phyloP scores from a whole-genome alignment of 768 basidiomycete species.

The Suillus subaureus region DNA sequence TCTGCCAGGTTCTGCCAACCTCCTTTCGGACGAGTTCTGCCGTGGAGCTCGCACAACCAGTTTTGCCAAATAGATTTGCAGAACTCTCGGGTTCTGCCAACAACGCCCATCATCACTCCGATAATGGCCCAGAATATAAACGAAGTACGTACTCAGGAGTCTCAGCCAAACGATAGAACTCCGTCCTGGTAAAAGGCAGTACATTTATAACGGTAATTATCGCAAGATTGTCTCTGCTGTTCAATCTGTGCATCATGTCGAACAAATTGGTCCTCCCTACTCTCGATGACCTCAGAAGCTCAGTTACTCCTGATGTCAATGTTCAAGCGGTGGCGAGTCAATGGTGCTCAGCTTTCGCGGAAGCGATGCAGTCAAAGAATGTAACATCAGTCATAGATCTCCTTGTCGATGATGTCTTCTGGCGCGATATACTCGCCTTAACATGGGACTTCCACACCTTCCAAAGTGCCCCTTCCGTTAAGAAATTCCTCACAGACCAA shows the following conservation, averaged over 20 bases:
- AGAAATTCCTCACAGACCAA: constrained; percentile 48
- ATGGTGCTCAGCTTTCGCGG: constrained; percentile 46
- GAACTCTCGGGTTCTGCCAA: no score
- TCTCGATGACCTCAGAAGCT: constrained; percentile 22
- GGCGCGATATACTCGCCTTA: constrained; percentile 63
- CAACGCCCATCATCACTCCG: no score
- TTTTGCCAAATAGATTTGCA: no score
- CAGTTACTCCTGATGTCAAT: constrained; percentile 37
- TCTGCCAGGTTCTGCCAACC: no score
- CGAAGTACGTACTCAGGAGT: not conserved
- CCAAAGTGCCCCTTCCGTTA: constrained; percentile 42
- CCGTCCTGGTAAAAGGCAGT: not conserved
- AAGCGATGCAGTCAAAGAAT: constrained; percentile 35
- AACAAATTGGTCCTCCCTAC: constrained; percentile 22
- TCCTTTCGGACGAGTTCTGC: no score
- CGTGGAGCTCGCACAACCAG: no score
- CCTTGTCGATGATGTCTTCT: constrained; percentile 42
- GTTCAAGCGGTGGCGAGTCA: constrained; percentile 34
- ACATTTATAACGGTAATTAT: not conserved
- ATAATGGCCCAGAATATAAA: no score
- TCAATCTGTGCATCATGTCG: not conserved
- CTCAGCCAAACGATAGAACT: not conserved
- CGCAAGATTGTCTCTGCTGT: not conserved
- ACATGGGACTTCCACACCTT: constrained; percentile 69
- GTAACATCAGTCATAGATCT: constrained; percentile 36